Evolutionary conservation across 106 monocot genomes (phyloP), one percentile per base, ranked within the genome.

Genomic region (Dendrobium officinale): DNA sequence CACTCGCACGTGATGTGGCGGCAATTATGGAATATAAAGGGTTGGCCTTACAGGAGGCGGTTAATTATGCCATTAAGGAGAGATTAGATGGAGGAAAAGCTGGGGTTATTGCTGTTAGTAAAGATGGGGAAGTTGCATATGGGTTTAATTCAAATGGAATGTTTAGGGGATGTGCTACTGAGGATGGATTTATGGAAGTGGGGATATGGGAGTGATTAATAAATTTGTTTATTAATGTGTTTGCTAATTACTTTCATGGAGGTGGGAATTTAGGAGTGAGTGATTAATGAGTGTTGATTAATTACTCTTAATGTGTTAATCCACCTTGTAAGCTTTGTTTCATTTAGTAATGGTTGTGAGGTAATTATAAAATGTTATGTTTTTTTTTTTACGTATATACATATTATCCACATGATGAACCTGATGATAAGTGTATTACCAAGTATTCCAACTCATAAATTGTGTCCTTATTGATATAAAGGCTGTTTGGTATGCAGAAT

Each of bases 11-110:
- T 42, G 97, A 97, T 17, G 97, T 97, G 66, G 94, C 94, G 16
- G 97, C 97, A 8, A 74, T 97, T 24, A 94, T 94, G 97, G 97
- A 97, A 89, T 97, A 97, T 84, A 91, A 86, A 78, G 92, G 98
- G 4, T 59, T 93, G 22, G 54, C 59, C 10, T 81, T 99, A 22
- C 92, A 93, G 82, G 84, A 86, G 78, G 95, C 98, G 31, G 89
- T 95, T 68, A 90, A 95, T 64, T 91, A 75, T 41, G 84, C 74
- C 7, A 79, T 99, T 17, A 87, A 86, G 77, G 87, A 88, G 81
- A 67, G 98, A 85, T 75, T 99, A n/a, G 98, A 95, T 13, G 86
- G 88, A 22, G 98, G 98, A 5, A 83, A 84, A 79, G 98, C 98
- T 0, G 98, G 98, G 4, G 81, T 99, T 9, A 95, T 99, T 43